A percentile compares a stretch with the other conserved stretches of the same genome.
phyloP scores from a whole-genome alignment of 805 yeast genomes.

The Pichia rugopelliculosa region DNA sequence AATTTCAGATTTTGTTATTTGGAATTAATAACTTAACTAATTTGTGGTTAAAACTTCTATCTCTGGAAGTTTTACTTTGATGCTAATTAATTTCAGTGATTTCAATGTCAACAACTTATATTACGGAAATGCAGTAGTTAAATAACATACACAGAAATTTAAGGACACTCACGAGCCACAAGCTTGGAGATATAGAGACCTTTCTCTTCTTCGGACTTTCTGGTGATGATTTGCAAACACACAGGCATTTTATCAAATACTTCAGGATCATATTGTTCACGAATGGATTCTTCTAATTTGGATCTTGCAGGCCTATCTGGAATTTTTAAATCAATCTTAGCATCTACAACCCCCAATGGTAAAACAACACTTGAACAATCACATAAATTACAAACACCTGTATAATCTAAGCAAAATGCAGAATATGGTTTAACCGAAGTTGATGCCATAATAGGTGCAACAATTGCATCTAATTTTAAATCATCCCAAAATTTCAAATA shows the following conservation, averaged over 20 bases:
- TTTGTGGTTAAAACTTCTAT: no score
- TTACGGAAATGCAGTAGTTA: no score
- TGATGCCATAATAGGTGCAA: conserved; percentile 34
- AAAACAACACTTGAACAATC: conserved; percentile 45
- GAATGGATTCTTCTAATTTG: conserved; percentile 38
- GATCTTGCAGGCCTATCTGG: conserved; percentile 28
- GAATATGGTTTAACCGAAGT: conserved; percentile 30
- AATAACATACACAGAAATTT: no score
- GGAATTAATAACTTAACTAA: no score
- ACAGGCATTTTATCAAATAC: conserved; percentile 55
- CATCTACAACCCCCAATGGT: conserved; percentile 53
- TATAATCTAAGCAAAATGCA: conserved; percentile 35
- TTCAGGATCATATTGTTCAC: conserved; percentile 37
- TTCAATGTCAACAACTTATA: no score
- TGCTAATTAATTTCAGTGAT: no score
- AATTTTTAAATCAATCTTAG: conserved; percentile 26
- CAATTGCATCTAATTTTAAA: conserved; percentile 34
- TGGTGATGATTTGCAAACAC: conserved; percentile 59
- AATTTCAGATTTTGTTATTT: no score
- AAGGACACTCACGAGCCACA: neutral
- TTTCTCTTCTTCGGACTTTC: conserved; percentile 55
- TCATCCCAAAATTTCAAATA: conserved; percentile 31
- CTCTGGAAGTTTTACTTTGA: no score
- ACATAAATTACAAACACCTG: conserved; percentile 41
- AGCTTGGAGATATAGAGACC: conserved; percentile 19